phyloP scores from a whole-genome alignment of 2,329 filamentous ascomycete species.

The Aspergillus proliferans region DNA sequence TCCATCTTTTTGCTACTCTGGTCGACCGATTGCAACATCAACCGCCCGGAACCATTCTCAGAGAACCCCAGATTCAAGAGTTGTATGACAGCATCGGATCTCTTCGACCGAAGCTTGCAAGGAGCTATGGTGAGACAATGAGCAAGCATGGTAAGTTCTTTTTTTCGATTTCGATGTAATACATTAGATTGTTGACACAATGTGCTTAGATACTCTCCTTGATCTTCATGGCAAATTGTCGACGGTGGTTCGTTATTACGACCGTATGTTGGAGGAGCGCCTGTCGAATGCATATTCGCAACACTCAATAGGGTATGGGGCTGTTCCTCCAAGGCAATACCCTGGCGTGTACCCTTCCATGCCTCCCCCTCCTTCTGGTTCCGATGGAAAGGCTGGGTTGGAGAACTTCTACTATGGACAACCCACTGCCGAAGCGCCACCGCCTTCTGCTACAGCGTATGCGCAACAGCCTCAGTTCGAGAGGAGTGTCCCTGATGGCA shows the following conservation, averaged over 20 bases:
- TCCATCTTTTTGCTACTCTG: slow-evolving; percentile 88
- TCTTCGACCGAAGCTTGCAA: slow-evolving; percentile 82
- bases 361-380: slow-evolving; percentile 42
- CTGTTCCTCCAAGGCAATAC: slow-evolving; percentile 42
- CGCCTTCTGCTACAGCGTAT: slow-evolving; percentile 46
- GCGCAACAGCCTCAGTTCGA: slow-evolving; percentile 35
- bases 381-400: slow-evolving; percentile 48
- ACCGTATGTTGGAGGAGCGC: slow-evolving; percentile 94
- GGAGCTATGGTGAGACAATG: slow-evolving; percentile 98
- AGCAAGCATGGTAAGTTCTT: slow-evolving; percentile 80
- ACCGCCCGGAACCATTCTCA: slow-evolving; percentile 87
- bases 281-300: slow-evolving; percentile 88
- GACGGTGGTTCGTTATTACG: slow-evolving; percentile 94
- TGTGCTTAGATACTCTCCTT: slow-evolving; percentile 68
- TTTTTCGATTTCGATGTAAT: not conserved
- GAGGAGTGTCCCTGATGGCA: slow-evolving; percentile 8
- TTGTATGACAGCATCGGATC: slow-evolving; percentile 96
- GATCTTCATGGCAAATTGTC: slow-evolving; percentile 93
- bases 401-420: slow-evolving; percentile 80
- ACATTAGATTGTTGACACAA: slow-evolving; percentile 12
- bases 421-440: slow-evolving; percentile 44
- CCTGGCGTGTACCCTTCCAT: slow-evolving; percentile 67
- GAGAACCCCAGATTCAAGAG: slow-evolving; percentile 96
- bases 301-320: slow-evolving; percentile 60
- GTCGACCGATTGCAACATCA: slow-evolving; percentile 94